Base-by-base conservation (phyloP, 2,329 filamentous ascomycete genomes). In the Aspergillus sclerotialis region DNA sequence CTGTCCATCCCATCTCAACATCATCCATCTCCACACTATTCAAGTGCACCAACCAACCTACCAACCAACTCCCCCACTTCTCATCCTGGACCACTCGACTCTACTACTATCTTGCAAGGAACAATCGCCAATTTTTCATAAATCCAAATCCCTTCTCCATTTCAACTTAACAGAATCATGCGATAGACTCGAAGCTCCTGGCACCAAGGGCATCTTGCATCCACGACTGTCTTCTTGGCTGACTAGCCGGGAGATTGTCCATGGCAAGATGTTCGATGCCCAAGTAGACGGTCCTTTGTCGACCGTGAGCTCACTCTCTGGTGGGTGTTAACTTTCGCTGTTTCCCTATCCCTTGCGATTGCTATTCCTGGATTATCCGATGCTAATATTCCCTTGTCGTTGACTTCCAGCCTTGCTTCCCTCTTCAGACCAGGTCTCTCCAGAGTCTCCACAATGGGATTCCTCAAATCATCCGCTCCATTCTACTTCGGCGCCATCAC, bases 231-330 rank as follows among this genome's bases (percentile, higher is more conserved):
- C 43, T 35, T 51, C 53, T 55, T 47, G 52, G 50, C 49, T 48
- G 45, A 45, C 46, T 52, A 51, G 50, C 51, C 53, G 46, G 41
- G 42, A 40, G 44, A 44, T 51, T 44, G 50, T 45, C 52, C 50
- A 56, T 53, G 53, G 53, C 55, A 60, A 61, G 50, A 65, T 64
- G 61, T 55, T 60, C 52, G 55, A 57, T 58, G 50, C 53, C 47
- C 58, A 59, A 50, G 48, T 51, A 44, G 50, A 51, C 46, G 57
- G 49, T 58, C 48, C 39, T 57, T 52, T 46, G 44, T 56, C 51
- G 52, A 53, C 40, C 52, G 24, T 38, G 46, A 57, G 45, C 46
- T 53, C 42, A 59, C 51, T 40, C 58, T 61, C 64, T 57, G 40
- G 58, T 59, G 37, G 29, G 16, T 30, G 35, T 17, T 14, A 30